Percentiles rank a stretch among this genome's conserved stretches.
These are phyloP conservation scores for Mycena haematopus DNA, from an alignment of 768 basidiomycete genomes.

Conservation along the genomic window DNA sequence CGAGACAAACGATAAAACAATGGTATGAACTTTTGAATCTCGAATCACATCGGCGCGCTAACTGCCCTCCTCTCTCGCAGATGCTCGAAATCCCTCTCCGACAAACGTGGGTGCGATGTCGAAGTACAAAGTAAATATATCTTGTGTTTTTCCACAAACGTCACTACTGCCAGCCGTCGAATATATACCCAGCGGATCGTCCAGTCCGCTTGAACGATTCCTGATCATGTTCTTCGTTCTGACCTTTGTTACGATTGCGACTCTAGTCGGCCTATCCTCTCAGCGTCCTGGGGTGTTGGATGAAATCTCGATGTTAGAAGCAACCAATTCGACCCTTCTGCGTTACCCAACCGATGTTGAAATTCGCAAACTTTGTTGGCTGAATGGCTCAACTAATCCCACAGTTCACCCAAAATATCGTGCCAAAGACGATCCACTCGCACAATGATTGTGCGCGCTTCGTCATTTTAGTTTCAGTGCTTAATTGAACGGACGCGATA, in stretches of 20 bases:
- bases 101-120: conserved; percentile 5
- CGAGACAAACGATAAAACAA: conserved; percentile 19
- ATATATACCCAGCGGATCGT: conserved; percentile 1
- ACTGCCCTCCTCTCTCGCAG: not conserved
- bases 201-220: not conserved
- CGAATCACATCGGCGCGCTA: not conserved
- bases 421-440: conserved; percentile 57
- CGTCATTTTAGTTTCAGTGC: not conserved
- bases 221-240: not conserved
- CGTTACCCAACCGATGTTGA: conserved; percentile 46
- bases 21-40: not conserved
- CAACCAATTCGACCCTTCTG: conserved; percentile 45
- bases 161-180: not conserved
- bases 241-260: not conserved
- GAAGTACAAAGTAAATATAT: conserved; percentile 1
- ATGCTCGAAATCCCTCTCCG: not conserved
- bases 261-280: conserved; percentile 8
- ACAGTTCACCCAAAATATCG: conserved; percentile 53
- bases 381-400: not conserved
- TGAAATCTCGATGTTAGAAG: conserved; percentile 35
- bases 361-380: not conserved
- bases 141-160: not conserved
- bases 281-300: conserved; percentile 27
- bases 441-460: conserved; percentile 56
- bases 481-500: conserved; percentile 27